Evolutionary conservation across 306 rosid species (phyloP), one percentile per base, ranked within the genome.

Genomic region (Casuarina cunninghamiana): DNA sequence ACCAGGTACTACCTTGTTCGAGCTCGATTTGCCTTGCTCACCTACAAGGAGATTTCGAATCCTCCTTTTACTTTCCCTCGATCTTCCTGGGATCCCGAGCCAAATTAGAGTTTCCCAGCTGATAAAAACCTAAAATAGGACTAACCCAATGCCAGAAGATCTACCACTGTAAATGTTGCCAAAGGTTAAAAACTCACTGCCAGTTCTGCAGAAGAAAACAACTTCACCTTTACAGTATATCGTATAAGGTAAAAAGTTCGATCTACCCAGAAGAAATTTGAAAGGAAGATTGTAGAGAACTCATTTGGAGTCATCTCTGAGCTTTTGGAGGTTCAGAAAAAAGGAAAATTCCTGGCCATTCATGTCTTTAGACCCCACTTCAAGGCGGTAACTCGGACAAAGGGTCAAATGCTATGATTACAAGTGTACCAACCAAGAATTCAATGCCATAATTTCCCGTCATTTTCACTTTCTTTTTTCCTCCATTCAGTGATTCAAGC

Each of bases 371-470:
- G 65, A n/a, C 65, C 65, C 65, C 65, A 58, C 65, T 26, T 58
- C 13, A 26, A 12, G 65, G 65, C 26, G 2, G 21, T 58, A 26
- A 7, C 39, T 26, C 21, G 77, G 39, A 46, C 19, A 60, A 37
- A 71, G 68, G 85, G 74, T 60, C 80, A 74, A 43, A 53, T 13
- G 41, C 65, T 55, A 79, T 77, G 67, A 83, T 79, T 76, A 53
- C 76, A 21, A 71, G 74, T 19, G 68, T 73, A 78, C 89, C 80
- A 77, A 79, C 81, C 85, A 78, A 77, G 58, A 68, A 66, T 82
- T 78, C 50, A 69, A 75, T 66, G 76, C 54, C 84, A 72, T 72
- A 49, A 69, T 50, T 53, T 55, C 81, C 53, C 72, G 77, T 83
- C 84, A 8, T 78, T 87, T 76, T 84, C 78, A 32, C 79, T 71